Conservation (phyloP, 2,329 filamentous ascomycete species). For the Fusarium veterinarium region DNA sequence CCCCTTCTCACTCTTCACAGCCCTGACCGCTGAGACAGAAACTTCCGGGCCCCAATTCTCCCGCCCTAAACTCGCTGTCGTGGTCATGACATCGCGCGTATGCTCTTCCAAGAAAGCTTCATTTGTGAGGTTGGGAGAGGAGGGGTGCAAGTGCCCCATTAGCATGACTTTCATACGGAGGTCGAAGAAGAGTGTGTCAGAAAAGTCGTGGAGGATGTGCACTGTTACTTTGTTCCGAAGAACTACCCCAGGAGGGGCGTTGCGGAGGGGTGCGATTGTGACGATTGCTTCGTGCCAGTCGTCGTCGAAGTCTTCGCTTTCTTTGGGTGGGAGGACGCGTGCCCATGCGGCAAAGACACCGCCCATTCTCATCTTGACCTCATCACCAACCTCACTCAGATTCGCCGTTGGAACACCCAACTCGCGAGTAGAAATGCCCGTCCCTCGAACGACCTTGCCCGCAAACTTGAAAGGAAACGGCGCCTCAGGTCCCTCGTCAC, state of each 20-base stretch:
- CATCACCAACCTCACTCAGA: constrained; percentile 62
- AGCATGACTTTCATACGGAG: constrained; percentile 63
- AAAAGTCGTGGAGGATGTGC: constrained; percentile 65
- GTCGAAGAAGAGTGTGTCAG: constrained; percentile 54
- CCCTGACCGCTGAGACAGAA: constrained; percentile 53
- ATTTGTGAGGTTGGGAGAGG: constrained; percentile 28
- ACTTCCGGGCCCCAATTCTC: constrained; percentile 57
- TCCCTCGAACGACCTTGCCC: constrained; percentile 60
- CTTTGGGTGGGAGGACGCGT: constrained; percentile 52
- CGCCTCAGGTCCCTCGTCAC: constrained; percentile 61
- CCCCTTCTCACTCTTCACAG: constrained; percentile 55
- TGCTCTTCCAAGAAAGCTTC: constrained; percentile 48
- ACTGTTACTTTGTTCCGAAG: constrained; percentile 63
- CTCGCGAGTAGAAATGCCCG: constrained; percentile 52
- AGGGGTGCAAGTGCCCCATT: constrained; percentile 68
- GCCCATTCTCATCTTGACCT: constrained; percentile 63
- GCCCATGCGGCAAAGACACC: constrained; percentile 77
- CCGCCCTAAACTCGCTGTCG: constrained; percentile 60
- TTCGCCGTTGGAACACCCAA: constrained; percentile 66
- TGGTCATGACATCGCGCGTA: constrained; percentile 55
- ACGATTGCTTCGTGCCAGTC: constrained; percentile 72
- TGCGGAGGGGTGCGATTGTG: constrained; percentile 63
- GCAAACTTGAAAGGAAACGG: constrained; percentile 66
- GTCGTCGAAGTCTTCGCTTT: constrained; percentile 48
- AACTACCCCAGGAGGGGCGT: constrained; percentile 58